A percentile compares a stretch with the other conserved stretches of the same genome.
phyloP scores from a whole-genome alignment of 192 early-diverging fungal genomes.

The Coemansia biformis region DNA sequence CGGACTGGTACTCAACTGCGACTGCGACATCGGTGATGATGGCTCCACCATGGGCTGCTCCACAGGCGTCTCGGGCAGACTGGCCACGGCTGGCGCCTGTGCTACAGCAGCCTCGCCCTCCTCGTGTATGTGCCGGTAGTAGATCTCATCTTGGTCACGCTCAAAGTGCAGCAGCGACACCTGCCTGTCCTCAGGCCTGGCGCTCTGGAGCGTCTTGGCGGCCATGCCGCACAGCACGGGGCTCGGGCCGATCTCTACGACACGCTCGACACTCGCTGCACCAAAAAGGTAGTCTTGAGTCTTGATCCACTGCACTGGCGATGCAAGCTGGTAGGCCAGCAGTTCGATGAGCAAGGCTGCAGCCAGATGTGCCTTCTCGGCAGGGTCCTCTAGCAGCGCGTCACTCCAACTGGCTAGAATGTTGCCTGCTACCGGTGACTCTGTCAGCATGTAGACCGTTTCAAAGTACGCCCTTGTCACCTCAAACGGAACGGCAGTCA shows the following conservation, averaged over 20 bases:
- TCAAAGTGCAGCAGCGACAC: slow-evolving; percentile 13
- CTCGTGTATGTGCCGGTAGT: slow-evolving; percentile 2
- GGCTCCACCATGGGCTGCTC: background rate
- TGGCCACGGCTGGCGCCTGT: background rate
- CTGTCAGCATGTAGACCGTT: slow-evolving; percentile 64
- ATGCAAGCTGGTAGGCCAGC: slow-evolving; percentile 89
- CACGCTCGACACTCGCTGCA: slow-evolving; percentile 67
- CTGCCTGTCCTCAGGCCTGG: background rate
- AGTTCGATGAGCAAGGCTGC: slow-evolving; percentile 78
- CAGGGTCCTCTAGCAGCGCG: slow-evolving; percentile 17
- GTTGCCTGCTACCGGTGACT: slow-evolving; percentile 59
- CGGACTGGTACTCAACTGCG: background rate
- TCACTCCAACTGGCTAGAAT: slow-evolving; percentile 64
- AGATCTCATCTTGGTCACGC: slow-evolving; percentile 16
- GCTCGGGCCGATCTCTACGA: slow-evolving; percentile 85
- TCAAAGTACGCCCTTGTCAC: slow-evolving; percentile 72
- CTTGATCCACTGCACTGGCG: slow-evolving; percentile 91
- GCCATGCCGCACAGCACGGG: slow-evolving; percentile 89
- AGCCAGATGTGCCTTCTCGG: slow-evolving; percentile 68
- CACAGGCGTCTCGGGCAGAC: background rate
- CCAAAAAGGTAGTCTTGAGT: slow-evolving; percentile 83
- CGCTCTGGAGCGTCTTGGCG: slow-evolving; percentile 30
- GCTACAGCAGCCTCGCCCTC: background rate
- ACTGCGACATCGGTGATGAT: background rate
- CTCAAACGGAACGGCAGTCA: slow-evolving; percentile 85